These are phyloP conservation scores for Selenicereus undatus DNA, from an alignment of 148 eudicot species.

Conservation along the genomic window DNA sequence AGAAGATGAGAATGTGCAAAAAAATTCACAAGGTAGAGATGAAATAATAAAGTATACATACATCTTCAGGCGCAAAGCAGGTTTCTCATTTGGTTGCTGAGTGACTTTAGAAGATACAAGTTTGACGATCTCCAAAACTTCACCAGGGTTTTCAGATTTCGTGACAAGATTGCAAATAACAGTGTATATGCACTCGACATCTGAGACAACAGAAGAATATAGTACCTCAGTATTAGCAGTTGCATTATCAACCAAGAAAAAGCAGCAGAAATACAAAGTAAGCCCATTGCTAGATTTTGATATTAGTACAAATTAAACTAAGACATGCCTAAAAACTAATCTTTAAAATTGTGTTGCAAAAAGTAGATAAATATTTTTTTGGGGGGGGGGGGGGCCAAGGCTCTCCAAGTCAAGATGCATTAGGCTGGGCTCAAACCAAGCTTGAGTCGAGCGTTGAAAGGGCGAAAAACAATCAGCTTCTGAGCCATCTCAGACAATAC, in stretches of 20 bases:
- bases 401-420: too few relatives aligned
- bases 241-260: neutral
- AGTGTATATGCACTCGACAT: slow-evolving; percentile 82
- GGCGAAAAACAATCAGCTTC: too few relatives aligned
- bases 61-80: slow-evolving; percentile 81
- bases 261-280: too few relatives aligned
- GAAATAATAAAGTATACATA: slow-evolving; percentile 19
- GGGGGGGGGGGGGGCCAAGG: too few relatives aligned
- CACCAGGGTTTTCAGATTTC: slow-evolving; percentile 63
- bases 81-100: slow-evolving; percentile 82
- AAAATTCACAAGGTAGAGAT: slow-evolving; percentile 8
- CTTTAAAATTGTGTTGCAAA: too few relatives aligned
- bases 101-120: slow-evolving; percentile 61
- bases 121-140: slow-evolving; percentile 73
- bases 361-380: too few relatives aligned
- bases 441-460: too few relatives aligned
- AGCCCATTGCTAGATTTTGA: too few relatives aligned
- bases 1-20: slow-evolving; percentile 6
- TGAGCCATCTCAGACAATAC: too few relatives aligned
- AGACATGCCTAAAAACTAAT: too few relatives aligned
- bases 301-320: too few relatives aligned
- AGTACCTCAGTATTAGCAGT: neutral
- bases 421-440: too few relatives aligned
- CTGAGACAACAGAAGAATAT: slow-evolving; percentile 28
- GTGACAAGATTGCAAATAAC: slow-evolving; percentile 75